Base-by-base conservation (phyloP, 116 monocot species). In the Trichopus zeylanicus region DNA sequence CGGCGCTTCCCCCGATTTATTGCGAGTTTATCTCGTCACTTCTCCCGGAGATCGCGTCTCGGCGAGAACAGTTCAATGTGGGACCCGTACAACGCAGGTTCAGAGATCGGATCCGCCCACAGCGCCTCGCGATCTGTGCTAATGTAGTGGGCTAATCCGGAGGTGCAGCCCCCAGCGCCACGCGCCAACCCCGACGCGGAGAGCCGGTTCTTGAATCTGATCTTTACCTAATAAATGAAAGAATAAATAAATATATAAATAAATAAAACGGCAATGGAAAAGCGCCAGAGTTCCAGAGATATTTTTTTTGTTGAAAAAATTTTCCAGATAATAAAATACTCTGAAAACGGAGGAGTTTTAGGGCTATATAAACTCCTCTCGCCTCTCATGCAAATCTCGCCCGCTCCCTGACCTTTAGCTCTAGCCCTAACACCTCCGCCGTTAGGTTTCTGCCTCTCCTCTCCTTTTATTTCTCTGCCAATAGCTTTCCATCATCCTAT, bases 331-430 rank as follows among this genome's bases (percentile, higher is more conserved):
- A 18, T 23, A 25, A 31, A 39, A 46, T 29, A 49, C 7, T 22
- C 0, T 8, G 19, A 7, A 24, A 23, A 49, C 5, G 1, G 19
- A 22, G 15, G 7, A 6, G 6, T n/a, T 22, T 49, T 65, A 46
- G 19, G 23, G 16, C 67, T 78, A 78, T 83, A 60, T 49, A 74
- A 78, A 48, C 22, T 51, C 24, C 31, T 64, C 64, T 37, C 48
- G 26, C 70, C 56, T 20, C 53, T 70, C 62, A 55, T 57, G 67
- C 67, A 61, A 42, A 29, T 75, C 78, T 83, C 71, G 68, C 83
- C 71, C 54, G 64, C 55, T 62, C 59, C 64, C 38, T 24, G 13
- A 47, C 37, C 53, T 35, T 64, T 35, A 34, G 29, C 24, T 0
- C 3, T 12, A 18, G 22, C 22, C 52, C 33, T 13, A 42, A 28